phyloP scores from a whole-genome alignment of 1,284 basidiomycete species.

The Apiotrichum veenhuisii region DNA sequence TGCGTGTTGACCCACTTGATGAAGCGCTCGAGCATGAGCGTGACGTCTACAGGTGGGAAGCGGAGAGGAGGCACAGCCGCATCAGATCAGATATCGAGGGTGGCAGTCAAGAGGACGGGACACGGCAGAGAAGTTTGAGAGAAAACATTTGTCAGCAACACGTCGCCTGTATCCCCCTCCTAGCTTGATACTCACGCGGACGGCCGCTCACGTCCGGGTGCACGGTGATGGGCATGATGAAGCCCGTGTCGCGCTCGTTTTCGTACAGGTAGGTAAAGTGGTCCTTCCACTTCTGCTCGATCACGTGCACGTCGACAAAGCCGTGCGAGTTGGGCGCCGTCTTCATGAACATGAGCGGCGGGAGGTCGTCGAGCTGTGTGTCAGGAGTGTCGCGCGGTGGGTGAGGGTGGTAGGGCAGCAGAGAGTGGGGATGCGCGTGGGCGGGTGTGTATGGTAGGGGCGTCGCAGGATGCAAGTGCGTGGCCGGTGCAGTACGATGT shows the following conservation, averaged over 20 bases:
- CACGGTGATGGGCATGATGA: conserved; percentile 71
- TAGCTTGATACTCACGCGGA: conserved; percentile 30
- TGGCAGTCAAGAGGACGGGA: too few species aligned
- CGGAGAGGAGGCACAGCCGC: too few species aligned
- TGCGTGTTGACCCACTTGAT: conserved; percentile 74
- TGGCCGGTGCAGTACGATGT: too few species aligned
- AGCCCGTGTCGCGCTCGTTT: conserved; percentile 41
- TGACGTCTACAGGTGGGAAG: conserved; percentile 55
- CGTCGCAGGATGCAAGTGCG: too few species aligned
- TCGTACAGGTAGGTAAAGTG: conserved; percentile 65
- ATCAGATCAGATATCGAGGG: too few species aligned
- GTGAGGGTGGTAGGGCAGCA: too few species aligned
- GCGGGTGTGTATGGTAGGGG: too few species aligned
- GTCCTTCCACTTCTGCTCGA: conserved; percentile 73
- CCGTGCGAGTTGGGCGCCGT: conserved; percentile 63
- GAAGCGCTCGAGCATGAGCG: conserved; percentile 73
- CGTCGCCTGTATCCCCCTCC: too few species aligned
- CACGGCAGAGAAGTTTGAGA: too few species aligned
- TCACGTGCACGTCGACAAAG: conserved; percentile 65
- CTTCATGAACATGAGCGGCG: conserved; percentile 73
- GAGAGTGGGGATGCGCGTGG: too few species aligned
- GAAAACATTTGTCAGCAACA: neutral
- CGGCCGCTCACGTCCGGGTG: conserved; percentile 67
- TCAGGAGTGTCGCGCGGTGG: neutral
- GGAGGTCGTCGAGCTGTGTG: conserved; percentile 56